Evolutionary conservation across 257 asterid species (phyloP).

Genomic region (Plantago major): DNA sequence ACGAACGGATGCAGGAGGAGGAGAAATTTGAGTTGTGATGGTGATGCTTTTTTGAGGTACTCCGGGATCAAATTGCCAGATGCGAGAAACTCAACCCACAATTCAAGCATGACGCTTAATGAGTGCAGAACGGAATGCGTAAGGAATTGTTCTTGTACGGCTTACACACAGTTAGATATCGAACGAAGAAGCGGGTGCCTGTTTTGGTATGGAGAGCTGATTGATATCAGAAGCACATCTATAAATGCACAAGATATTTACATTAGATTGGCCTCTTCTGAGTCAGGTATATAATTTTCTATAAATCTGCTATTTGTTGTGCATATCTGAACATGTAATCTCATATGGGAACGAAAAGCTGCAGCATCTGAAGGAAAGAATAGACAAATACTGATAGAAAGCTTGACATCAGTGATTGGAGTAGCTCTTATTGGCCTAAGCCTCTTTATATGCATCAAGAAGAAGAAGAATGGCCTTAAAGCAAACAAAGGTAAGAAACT

Average conservation of each 20-base stretch:
- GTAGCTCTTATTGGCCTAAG: conserved; percentile 18
- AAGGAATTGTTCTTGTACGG: conserved; percentile 3
- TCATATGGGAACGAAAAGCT: not conserved
- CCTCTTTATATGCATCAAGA: conserved; percentile 6
- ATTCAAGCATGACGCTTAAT: not conserved
- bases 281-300: not conserved
- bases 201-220: conserved; percentile 7
- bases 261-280: not conserved
- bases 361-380: conserved; percentile 11
- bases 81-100: not conserved
- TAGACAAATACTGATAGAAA: conserved; percentile 1
- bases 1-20: not conserved
- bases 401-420: conserved; percentile 5
- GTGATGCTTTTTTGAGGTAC: not conserved
- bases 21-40: not conserved
- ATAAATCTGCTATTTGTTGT: not conserved
- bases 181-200: not conserved
- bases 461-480: not conserved
- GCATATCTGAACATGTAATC: not conserved
- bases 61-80: not conserved
- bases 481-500: not conserved
- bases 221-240: not conserved
- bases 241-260: conserved; percentile 1
- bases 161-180: conserved; percentile 1
- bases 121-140: conserved; percentile 3